A percentile compares a stretch with the other conserved stretches of the same genome.
phyloP scores from a whole-genome alignment of 352 stramenopile species.

The Pythium phragmitis region DNA sequence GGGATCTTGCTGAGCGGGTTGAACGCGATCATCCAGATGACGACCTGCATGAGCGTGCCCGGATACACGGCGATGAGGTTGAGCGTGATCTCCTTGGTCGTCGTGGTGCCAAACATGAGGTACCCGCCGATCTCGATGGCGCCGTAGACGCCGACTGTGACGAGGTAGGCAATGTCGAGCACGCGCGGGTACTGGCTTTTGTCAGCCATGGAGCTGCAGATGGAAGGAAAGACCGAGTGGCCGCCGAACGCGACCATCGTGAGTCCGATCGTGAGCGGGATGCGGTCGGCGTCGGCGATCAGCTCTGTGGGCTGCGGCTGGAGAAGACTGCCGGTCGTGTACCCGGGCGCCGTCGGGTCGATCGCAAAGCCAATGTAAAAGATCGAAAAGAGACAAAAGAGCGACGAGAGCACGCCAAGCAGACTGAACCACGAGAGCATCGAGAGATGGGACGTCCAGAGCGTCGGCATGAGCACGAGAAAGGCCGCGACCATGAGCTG shows the following conservation, averaged over 20 bases:
- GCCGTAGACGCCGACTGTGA: slow-evolving; percentile 71
- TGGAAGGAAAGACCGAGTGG: slow-evolving; percentile 89
- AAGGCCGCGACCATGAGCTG: slow-evolving; percentile 72
- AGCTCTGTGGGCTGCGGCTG: slow-evolving; percentile 58
- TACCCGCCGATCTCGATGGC: slow-evolving; percentile 77
- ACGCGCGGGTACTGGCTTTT: slow-evolving; percentile 59
- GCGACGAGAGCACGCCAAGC: slow-evolving; percentile 79
- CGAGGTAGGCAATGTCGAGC: slow-evolving; percentile 71
- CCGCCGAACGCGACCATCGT: slow-evolving; percentile 87
- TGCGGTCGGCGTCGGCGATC: slow-evolving; percentile 63
- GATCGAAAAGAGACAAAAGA: slow-evolving; percentile 76
- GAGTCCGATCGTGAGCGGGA: slow-evolving; percentile 78
- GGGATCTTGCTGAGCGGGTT: slow-evolving; percentile 90
- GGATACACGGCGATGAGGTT: slow-evolving; percentile 76
- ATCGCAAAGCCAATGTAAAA: slow-evolving; percentile 75
- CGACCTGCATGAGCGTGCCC: slow-evolving; percentile 53
- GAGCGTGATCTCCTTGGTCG: slow-evolving; percentile 85
- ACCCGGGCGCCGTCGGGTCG: slow-evolving; percentile 37
- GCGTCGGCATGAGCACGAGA: slow-evolving; percentile 71
- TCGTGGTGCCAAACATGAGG: slow-evolving; percentile 78
- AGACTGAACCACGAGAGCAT: slow-evolving; percentile 85
- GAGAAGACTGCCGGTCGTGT: slow-evolving; percentile 54
- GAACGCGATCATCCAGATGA: slow-evolving; percentile 82
- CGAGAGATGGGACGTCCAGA: slow-evolving; percentile 80
- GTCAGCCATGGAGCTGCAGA: slow-evolving; percentile 81